A percentile compares a stretch with the other conserved stretches of the same genome.
Evolutionary conservation across 176 grass and related monocot genomes (phyloP).

Genomic region (Oryza meridionalis): DNA sequence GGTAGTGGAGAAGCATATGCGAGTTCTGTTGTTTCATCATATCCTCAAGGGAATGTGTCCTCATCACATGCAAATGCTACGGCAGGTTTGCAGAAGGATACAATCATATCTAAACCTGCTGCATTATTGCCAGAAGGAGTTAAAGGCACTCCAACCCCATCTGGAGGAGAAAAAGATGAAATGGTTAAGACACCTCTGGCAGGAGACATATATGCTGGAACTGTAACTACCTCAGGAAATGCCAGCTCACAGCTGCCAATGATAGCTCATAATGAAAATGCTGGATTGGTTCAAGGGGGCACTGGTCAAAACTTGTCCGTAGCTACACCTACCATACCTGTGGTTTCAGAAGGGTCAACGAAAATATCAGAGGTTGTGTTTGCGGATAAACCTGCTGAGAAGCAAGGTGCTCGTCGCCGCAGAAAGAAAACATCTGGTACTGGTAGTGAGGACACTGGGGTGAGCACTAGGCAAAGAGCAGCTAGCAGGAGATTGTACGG

Average conservation of each 20-base stretch:
- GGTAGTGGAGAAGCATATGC: conserved; percentile 38
- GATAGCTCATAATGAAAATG: conserved; percentile 38
- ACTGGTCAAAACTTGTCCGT: conserved; percentile 33
- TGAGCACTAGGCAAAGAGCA: conserved; percentile 54
- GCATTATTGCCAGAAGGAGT: conserved; percentile 38
- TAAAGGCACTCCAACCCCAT: conserved; percentile 42
- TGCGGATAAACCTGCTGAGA: conserved; percentile 47
- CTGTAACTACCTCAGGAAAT: conserved; percentile 37
- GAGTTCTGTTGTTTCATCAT: conserved; percentile 45
- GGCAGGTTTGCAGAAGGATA: conserved; percentile 47
- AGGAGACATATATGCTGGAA: conserved; percentile 44
- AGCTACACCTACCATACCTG: conserved; percentile 46
- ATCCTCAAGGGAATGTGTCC: conserved; percentile 46
- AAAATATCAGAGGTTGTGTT: conserved; percentile 46
- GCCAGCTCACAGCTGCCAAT: conserved; percentile 41
- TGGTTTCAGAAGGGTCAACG: conserved; percentile 53
- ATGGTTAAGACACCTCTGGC: conserved; percentile 35
- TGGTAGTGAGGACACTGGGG: conserved; percentile 44
- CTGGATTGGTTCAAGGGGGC: conserved; percentile 46
- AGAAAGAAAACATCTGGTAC: conserved; percentile 51
- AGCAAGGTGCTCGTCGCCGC: conserved; percentile 50
- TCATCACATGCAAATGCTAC: conserved; percentile 33
- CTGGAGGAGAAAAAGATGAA: conserved; percentile 34
- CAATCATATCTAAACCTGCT: conserved; percentile 43
- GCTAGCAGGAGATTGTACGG: conserved; percentile 51